Evolutionary conservation across 106 monocot genomes (phyloP), one percentile per base, ranked within the genome.

Genomic region (Narthecium ossifragum): DNA sequence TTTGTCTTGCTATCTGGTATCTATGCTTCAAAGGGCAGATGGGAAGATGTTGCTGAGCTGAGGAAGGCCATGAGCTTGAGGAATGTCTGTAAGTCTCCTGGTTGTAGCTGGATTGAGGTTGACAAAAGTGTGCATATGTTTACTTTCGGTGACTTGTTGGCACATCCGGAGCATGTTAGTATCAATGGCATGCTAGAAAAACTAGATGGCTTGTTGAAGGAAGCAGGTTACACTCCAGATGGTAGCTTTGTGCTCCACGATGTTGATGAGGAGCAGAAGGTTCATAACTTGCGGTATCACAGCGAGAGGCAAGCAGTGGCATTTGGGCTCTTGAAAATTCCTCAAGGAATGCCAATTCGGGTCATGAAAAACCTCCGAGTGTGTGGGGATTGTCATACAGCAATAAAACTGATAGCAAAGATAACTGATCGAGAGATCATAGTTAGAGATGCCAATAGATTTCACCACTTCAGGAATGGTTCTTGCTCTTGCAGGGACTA

Each of bases 261-360:
- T 66, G 63, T 90, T 31, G 90, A 90, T 65, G 82, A 90, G 52
- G 90, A 90, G 65, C 79, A 90, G 49, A 90, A 90, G 55, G 67
- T 40, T 15, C 73, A 74, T 48, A 68, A 61, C 51, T 65, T 90
- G 53, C 45, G 68, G 26, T 77, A 82, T 29, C 90, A 90, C 55
- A 90, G 85, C 47, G 90, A 90, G 59, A 81, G 79, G 70, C 76
- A 75, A 37, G 90, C 82, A 30, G 75, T 90, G 37, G 90, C 85
- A 34, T 90, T 60, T 68, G 90, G 90, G 9, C 43, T 90, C 34
- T 60, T 90, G 61, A 85, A 85, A 60, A 48, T 90, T 32, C 81
- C 73, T 0, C 62, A 79, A 51, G 90, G 82, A 18, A 26, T 79
- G 60, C 76, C 90, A 22, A 85, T 90, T 31, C 75, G 85, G 25